Percentiles rank a stretch among this genome's conserved stretches.
These are phyloP conservation scores for Aspergillus sclerotiicarbonarius DNA, from an alignment of 495 filamentous ascomycete species.

Conservation along the genomic window DNA sequence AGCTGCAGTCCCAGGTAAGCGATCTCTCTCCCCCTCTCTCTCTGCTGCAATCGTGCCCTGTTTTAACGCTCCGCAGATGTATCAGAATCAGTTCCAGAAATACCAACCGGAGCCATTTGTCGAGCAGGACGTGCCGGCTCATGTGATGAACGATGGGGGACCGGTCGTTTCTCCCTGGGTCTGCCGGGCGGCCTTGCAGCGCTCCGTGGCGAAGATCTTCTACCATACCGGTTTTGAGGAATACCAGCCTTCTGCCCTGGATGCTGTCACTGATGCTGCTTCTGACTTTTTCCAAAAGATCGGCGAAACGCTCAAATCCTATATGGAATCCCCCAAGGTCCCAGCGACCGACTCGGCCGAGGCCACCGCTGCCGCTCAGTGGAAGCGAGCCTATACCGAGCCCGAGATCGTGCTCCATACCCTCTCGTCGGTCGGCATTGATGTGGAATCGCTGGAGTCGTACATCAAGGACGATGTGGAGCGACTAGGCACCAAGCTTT, in stretches of 20 bases:
- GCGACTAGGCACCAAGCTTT: conserved; percentile 77
- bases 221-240: conserved; percentile 98
- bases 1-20: conserved; percentile 87
- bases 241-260: conserved; percentile 89
- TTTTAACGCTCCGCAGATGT: conserved; percentile 60
- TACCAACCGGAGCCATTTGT: conserved; percentile 89
- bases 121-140: conserved; percentile 78
- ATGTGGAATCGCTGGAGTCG: conserved; percentile 75
- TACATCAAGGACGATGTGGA: conserved; percentile 96
- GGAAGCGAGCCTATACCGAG: conserved; percentile 65
- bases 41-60: neutral
- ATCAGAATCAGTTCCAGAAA: conserved; percentile 97
- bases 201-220: conserved; percentile 89
- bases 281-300: conserved; percentile 87
- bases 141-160: conserved; percentile 83
- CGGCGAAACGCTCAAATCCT: conserved; percentile 71
- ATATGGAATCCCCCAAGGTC: conserved; percentile 77
- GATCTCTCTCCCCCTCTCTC: neutral
- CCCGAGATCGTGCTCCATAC: conserved; percentile 89
- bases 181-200: conserved; percentile 78
- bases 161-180: conserved; percentile 79
- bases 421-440: conserved; percentile 74
- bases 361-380: conserved; percentile 32
- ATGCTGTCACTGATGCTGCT: conserved; percentile 85
- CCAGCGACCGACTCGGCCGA: conserved; percentile 42